Conservation (phyloP, 345 rosid genomes). For the Stellera chamaejasme region DNA sequence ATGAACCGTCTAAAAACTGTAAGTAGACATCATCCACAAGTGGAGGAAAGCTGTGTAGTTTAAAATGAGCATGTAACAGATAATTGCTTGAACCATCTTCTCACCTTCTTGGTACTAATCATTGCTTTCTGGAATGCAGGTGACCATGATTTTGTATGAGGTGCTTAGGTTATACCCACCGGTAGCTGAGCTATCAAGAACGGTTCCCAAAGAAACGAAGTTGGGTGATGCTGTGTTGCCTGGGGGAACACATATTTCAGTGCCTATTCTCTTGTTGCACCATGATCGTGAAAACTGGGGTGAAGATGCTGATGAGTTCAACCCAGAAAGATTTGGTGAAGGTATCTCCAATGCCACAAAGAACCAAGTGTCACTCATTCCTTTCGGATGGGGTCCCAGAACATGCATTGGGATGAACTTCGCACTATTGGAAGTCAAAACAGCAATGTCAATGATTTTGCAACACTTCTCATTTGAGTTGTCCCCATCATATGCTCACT, state of each 20-base stretch:
- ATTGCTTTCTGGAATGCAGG: slow-evolving; percentile 9
- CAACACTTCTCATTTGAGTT: slow-evolving; percentile 15
- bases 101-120: too few relatives aligned
- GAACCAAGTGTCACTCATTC: slow-evolving; percentile 12
- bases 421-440: slow-evolving; percentile 17
- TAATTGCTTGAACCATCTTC: too few relatives aligned
- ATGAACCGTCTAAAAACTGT: slow-evolving; percentile 39
- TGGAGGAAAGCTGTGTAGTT: too few relatives aligned
- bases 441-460: slow-evolving; percentile 14
- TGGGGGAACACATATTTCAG: slow-evolving; percentile 6
- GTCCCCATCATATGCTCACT: slow-evolving; percentile 20
- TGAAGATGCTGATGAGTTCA: slow-evolving; percentile 25
- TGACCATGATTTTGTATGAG: slow-evolving; percentile 28
- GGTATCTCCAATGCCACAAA: slow-evolving; percentile 29
- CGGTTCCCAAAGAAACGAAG: slow-evolving; percentile 16
- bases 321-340: slow-evolving; percentile 25
- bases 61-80: too few relatives aligned
- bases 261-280: slow-evolving; percentile 25
- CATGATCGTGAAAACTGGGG: slow-evolving; percentile 27
- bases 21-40: slow-evolving; percentile 10
- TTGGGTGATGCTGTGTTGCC: slow-evolving; percentile 22
- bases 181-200: slow-evolving; percentile 2
- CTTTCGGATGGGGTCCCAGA: slow-evolving; percentile 26
- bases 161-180: slow-evolving; percentile 37
- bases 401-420: slow-evolving; percentile 27